Percentiles rank a stretch among this genome's conserved stretches.
phyloP scores from a whole-genome alignment of 257 asterid genomes.

The Nicotiana tomentosiformis region DNA sequence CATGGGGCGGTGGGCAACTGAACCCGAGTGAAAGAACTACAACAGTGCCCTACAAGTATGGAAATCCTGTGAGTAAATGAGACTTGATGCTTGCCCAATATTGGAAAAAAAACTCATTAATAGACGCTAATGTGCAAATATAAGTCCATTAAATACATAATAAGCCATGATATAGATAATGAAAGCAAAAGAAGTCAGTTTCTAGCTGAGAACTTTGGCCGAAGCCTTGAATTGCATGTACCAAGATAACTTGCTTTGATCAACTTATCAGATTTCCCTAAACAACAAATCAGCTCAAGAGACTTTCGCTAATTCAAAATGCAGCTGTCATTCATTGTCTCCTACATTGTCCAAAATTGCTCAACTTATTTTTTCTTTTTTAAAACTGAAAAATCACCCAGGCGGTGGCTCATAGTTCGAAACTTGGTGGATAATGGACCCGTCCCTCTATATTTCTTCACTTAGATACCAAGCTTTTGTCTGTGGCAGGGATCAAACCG shows the following conservation, averaged over 20 bases:
- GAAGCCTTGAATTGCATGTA: neutral
- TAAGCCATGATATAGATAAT: neutral
- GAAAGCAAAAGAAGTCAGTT: neutral
- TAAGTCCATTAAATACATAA: neutral
- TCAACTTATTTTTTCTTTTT: no score
- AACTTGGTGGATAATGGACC: no score
- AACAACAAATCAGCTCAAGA: neutral
- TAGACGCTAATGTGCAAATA: neutral
- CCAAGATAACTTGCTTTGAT: neutral
- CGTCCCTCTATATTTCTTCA: no score
- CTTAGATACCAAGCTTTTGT: no score
- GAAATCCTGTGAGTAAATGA: slow-evolving; percentile 4
- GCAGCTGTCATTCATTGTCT: neutral
- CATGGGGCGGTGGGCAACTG: slow-evolving; percentile 38
- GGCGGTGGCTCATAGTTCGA: no score
- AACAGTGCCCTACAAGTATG: slow-evolving; percentile 23
- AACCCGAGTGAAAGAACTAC: slow-evolving; percentile 23
- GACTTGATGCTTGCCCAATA: neutral
- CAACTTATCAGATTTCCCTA: neutral
- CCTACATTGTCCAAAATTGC: neutral
- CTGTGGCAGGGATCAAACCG: no score
- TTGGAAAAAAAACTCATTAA: neutral
- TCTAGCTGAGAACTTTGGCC: neutral
- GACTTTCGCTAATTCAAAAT: neutral
- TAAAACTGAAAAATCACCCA: no score